Base-by-base conservation (phyloP, 208 protist species). In the Strigomonas culicis region DNA sequence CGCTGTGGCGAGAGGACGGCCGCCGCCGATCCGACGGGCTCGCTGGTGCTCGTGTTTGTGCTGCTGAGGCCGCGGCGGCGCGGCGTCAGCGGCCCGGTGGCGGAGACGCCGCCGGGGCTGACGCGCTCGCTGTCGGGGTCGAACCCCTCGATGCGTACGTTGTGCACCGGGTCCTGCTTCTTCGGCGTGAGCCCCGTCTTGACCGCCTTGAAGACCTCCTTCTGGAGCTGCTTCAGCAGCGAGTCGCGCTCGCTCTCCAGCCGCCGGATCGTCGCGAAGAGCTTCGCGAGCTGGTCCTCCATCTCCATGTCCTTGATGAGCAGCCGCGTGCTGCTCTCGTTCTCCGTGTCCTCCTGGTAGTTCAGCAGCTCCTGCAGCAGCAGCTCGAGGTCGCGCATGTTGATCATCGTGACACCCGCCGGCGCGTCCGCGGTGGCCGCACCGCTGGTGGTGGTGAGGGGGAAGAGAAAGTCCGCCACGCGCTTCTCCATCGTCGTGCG, bases 321-420 rank as follows among this genome's bases (percentile, higher is more conserved):
- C 25, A 93, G 56, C 51, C 66, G 32, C 22, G 82, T 89, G 30
- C 62, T 56, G 55, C 73, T 76, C 36, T 90, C 79, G 30, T 85
- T 63, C 4, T 84, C 77, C 25, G 61, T 58, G 1, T 75, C 68
- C 49, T 93, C 83, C 73, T 93, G 87, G 31, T 84, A 84, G 68
- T 93, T 83, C 0, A 90, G 69, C 70, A 90, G 84, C 60, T 84
- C 72, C 55, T 82, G 68, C 62, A 93, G 71, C 39, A 90, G 66
- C 41, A 68, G 21, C 53, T 83, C 73, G 52, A 90, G 75, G 46
- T 84, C 79, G 24, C 70, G 64, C 58, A 83, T 82, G 53, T 50
- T 84, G 19, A 86, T 58, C 52, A 58, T 58, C 28, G 13, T 11
- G 13, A 19, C 52, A 22, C 11, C 24, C 28, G 27, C 52, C 8